Evolutionary conservation across 768 basidiomycete species (phyloP), one percentile per base, ranked within the genome.

Genomic region (Lyophyllum semitale): DNA sequence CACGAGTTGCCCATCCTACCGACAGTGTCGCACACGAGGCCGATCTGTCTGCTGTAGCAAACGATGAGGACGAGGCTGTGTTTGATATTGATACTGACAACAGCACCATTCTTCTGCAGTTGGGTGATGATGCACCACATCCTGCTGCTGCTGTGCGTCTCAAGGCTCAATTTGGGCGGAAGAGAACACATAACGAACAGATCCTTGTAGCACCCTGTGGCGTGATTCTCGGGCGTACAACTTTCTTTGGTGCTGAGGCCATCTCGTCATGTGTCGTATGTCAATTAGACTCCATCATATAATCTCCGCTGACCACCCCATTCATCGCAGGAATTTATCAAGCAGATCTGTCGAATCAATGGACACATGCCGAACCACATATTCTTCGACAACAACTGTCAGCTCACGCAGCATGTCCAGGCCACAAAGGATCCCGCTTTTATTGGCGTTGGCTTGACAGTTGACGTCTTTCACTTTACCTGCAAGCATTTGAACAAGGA

Each of bases 401-500:
- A 29, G 55, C 60, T 65, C 18, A 55, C 51, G 11, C 63, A 54
- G 37, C 54, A 6, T 60, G 61, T 30, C 15, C 44, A 26, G n/a
- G 60, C 3, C 12, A 44, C 7, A 23, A 35, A 27, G n/a, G 29
- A n/a, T 65, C 23, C 25, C 9, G 27, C 63, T 53, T 70, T 70
- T 35, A 52, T 61, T 0, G 2, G 48, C 32, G 53, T 47, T 33
- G 64, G 53, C 0, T 58, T 73, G 9, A 66, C 71, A 2, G 71
- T 75, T 6, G 70, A 75, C 51, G 71, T 73, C 7, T 75, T 72
- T 45, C 72, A 74, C 53, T 70, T 70, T 56, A 69, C 70, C 42
- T 60, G 49, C 47, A 75, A 73, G 48, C 71, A 73, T 47, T 68
- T 66, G 41, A 60, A 62, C 13, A 22, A 54, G 0, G 71, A 73